Conservation (phyloP, 169 alveolate species). For the Perkinsus olseni region DNA sequence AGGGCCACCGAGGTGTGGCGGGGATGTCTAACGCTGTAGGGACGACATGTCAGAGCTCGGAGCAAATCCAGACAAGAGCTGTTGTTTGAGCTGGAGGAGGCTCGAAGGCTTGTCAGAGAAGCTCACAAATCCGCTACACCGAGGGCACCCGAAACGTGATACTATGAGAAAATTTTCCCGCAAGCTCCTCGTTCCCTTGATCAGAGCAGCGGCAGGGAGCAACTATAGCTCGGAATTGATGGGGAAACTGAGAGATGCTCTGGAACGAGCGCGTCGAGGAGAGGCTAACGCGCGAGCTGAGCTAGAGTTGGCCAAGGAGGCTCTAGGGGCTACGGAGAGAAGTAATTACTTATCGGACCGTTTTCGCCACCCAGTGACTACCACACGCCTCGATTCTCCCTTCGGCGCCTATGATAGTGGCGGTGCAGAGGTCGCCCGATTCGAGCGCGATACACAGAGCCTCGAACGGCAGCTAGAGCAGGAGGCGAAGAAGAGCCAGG, state of each 20-base stretch:
- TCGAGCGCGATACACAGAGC: not conserved
- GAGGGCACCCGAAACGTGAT: not conserved
- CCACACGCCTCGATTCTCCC: not conserved
- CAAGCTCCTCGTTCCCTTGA: not conserved
- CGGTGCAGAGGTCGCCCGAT: not conserved
- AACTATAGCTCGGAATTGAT: not conserved
- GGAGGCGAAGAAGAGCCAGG: not conserved
- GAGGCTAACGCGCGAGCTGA: not conserved
- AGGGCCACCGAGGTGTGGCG: not conserved
- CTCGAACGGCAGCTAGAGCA: not conserved
- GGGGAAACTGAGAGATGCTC: not conserved
- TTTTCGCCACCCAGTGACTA: not conserved
- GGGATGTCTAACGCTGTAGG: not conserved
- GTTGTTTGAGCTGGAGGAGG: not conserved
- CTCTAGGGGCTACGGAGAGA: not conserved
- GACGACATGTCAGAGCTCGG: not conserved
- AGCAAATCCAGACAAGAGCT: not conserved
- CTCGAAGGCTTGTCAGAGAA: not conserved
- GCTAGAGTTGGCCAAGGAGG: not conserved
- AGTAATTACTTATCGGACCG: not conserved
- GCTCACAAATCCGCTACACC: not conserved
- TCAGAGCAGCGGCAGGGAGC: not conserved
- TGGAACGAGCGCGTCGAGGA: not conserved
- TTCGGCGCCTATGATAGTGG: not conserved
- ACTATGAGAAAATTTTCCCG: not conserved